phyloP scores from a whole-genome alignment of 176 grass and related monocot genomes.

The Leersia perrieri region DNA sequence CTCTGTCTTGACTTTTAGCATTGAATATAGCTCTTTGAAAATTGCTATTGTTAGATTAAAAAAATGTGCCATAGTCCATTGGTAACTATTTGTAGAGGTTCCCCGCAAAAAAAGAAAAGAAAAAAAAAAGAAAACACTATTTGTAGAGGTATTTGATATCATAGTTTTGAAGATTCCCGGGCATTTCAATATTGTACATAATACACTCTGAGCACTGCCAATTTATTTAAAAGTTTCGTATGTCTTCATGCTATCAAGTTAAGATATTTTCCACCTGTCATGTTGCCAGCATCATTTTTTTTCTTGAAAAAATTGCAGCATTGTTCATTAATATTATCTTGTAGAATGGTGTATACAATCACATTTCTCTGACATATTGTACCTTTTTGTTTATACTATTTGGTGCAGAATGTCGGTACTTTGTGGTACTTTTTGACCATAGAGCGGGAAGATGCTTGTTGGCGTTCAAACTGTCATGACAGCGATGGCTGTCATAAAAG shows the following conservation, averaged over 20 bases:
- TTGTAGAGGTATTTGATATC: not conserved
- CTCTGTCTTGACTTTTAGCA: not conserved
- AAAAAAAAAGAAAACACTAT: too few species aligned
- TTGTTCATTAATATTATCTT: not conserved
- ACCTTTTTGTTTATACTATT: not conserved
- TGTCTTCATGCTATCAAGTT: not conserved
- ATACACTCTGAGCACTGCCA: not conserved
- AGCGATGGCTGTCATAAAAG: conserved; percentile 1
- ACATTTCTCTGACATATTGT: not conserved
- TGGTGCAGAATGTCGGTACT: conserved; percentile 83
- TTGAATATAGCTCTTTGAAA: not conserved
- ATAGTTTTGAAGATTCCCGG: not conserved
- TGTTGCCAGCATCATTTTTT: not conserved
- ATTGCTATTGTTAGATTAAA: not conserved
- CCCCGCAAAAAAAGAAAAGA: too few species aligned
- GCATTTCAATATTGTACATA: not conserved
- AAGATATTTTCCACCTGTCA: not conserved
- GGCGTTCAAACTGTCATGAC: conserved; percentile 42
- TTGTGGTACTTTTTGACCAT: conserved; percentile 86
- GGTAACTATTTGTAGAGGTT: not conserved
- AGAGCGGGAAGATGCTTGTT: conserved; percentile 65
- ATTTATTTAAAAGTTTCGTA: not conserved
- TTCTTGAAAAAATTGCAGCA: not conserved
- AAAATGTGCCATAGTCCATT: not conserved
- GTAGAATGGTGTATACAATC: not conserved